Percentiles rank a stretch among this genome's conserved stretches.
phyloP scores from a whole-genome alignment of 768 basidiomycete species.

The Tylopilus plumbeoviolaceoides region DNA sequence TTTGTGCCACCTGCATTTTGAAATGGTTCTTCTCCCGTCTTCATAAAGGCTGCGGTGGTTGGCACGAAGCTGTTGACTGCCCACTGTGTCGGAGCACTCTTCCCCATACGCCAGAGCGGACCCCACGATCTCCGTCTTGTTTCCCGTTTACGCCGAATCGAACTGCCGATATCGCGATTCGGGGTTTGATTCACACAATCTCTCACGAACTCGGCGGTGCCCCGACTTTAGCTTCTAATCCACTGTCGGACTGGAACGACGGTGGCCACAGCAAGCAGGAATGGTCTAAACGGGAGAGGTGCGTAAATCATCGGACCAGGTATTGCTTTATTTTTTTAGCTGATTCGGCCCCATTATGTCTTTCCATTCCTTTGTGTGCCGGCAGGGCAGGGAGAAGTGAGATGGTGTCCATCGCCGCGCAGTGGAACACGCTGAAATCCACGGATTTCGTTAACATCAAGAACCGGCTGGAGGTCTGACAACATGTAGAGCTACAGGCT shows the following conservation, averaged over 20 bases:
- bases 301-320: constrained; percentile 23
- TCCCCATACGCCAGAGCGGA: constrained; percentile 46
- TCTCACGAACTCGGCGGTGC: constrained; percentile 35
- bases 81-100: constrained; percentile 60
- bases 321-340: constrained; percentile 1
- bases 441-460: constrained; percentile 55
- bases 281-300: constrained; percentile 58
- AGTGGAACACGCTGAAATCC: constrained; percentile 48
- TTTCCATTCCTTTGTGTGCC: constrained; percentile 2
- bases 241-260: constrained; percentile 49
- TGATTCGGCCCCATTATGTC: constrained; percentile 4
- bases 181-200: constrained; percentile 50
- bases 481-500: constrained; percentile 11
- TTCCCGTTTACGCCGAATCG: constrained; percentile 67
- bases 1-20: constrained; percentile 62
- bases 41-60: constrained; percentile 57
- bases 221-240: constrained; percentile 29
- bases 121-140: constrained; percentile 46
- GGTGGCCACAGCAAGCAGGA: constrained; percentile 48
- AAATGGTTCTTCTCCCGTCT: constrained; percentile 68
- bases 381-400: constrained; percentile 53
- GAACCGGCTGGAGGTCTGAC: constrained; percentile 50
- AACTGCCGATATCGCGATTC: constrained; percentile 47
- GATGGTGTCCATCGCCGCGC: constrained; percentile 45
- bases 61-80: constrained; percentile 67